Evolutionary conservation across 805 yeast species (phyloP).

Genomic region (Saccharomycopsis olivae): DNA sequence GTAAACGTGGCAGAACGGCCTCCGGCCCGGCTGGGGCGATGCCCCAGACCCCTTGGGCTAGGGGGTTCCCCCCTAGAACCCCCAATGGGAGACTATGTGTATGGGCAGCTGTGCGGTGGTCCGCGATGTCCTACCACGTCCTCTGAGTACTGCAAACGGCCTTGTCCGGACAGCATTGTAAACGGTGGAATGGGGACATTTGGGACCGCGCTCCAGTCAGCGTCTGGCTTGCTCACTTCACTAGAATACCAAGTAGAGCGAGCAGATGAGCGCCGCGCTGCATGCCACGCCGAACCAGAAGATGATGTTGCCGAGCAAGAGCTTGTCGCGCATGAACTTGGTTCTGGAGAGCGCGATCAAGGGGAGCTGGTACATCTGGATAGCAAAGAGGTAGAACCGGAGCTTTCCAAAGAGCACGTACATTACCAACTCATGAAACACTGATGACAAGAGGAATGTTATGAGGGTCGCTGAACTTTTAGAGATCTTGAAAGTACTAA

Average conservation of each 20-base stretch:
- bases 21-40: no score
- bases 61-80: no score
- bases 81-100: no score
- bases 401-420: slow-evolving; percentile 68
- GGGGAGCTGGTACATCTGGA: slow-evolving; percentile 88
- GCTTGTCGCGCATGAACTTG: slow-evolving; percentile 41
- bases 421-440: slow-evolving; percentile 91
- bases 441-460: slow-evolving; percentile 70
- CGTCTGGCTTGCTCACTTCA: no score
- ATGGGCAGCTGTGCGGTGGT: no score
- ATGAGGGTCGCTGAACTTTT: slow-evolving; percentile 61
- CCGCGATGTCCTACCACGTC: no score
- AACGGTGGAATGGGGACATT: no score
- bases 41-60: no score
- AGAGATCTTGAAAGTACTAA: slow-evolving; percentile 59
- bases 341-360: slow-evolving; percentile 55
- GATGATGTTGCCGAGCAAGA: slow-evolving; percentile 62
- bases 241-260: slow-evolving; percentile 69
- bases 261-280: slow-evolving; percentile 84
- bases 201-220: no score
- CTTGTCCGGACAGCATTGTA: no score
- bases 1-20: no score
- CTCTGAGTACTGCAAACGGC: no score
- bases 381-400: slow-evolving; percentile 66
- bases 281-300: slow-evolving; percentile 89